Conservation (phyloP, 2,329 filamentous ascomycete genomes). For the Colletotrichum sp. region DNA sequence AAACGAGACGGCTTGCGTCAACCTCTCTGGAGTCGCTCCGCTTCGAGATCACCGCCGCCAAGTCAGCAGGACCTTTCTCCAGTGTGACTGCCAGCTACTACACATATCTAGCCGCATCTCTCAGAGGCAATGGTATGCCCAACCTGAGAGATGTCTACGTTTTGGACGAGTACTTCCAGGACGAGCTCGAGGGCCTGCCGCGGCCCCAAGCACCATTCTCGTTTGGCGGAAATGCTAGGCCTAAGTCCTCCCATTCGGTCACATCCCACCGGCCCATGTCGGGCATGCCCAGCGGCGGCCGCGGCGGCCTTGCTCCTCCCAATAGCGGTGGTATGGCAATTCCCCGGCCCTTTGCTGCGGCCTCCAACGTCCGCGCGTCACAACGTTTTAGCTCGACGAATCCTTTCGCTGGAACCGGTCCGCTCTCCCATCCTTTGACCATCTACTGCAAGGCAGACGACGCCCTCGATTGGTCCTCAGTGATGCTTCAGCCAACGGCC, state of each 20-base stretch:
- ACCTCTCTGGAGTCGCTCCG: slow-evolving; percentile 74
- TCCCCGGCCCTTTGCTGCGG: slow-evolving; percentile 25
- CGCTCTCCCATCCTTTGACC: slow-evolving; percentile 60
- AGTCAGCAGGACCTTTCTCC: slow-evolving; percentile 61
- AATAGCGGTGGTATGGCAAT: slow-evolving; percentile 25
- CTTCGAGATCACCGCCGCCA: slow-evolving; percentile 77
- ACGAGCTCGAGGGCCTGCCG: slow-evolving; percentile 72
- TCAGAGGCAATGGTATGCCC: slow-evolving; percentile 78
- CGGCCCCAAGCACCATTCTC: slow-evolving; percentile 61
- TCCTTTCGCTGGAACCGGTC: slow-evolving; percentile 33
- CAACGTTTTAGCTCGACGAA: slow-evolving; percentile 66
- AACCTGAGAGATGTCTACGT: slow-evolving; percentile 81
- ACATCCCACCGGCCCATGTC: slow-evolving; percentile 15
- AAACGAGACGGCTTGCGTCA: slow-evolving; percentile 68
- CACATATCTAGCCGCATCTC: slow-evolving; percentile 82
- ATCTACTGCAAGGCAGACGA: slow-evolving; percentile 66
- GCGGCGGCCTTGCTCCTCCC: slow-evolving; percentile 27
- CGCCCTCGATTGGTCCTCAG: slow-evolving; percentile 63
- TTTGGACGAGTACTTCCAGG: slow-evolving; percentile 82
- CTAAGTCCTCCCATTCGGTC: slow-evolving; percentile 35
- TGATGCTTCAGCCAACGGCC: slow-evolving; percentile 47
- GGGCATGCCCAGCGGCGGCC: neutral
- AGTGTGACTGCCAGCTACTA: slow-evolving; percentile 72
- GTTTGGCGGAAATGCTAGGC: slow-evolving; percentile 38
- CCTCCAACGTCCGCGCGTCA: slow-evolving; percentile 29